Evolutionary conservation across 2,329 filamentous ascomycete species (phyloP), one percentile per base, ranked within the genome.

Genomic region (Aspergillus carbonarius): DNA sequence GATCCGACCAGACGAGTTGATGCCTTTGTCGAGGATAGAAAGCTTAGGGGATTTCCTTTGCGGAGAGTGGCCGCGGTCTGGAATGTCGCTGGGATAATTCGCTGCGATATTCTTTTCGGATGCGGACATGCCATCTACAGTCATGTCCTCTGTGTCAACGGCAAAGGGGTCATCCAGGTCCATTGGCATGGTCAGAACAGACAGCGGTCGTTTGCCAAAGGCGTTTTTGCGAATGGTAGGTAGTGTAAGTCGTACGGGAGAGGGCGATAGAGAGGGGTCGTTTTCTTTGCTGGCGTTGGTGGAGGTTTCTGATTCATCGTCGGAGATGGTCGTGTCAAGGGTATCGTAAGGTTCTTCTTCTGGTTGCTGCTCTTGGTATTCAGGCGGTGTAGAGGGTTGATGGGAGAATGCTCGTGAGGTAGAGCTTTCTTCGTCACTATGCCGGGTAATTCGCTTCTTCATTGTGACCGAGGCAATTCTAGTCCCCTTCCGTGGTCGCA

Each of bases 221-320:
- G 68, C 65, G 53, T 67, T 74, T 50, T 74, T 74, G 40, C 73
- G 68, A 12, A 73, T 70, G 48, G 68, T 74, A n/a, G 73, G 71
- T n/a, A 75, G 69, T 13, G 69, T 60, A 12, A 70, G 56, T 54
- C 69, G 73, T 10, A 75, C 67, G 2, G 76, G 75, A 3, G 70
- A 68, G 2, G 72, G 72, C 6, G 78, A 79, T 18, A 76, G 66
- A 1, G 74, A 74, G 8, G 76, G 74, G 58, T 81, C 75, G 59
- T 83, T 83, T 68, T 83, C 81, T 70, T 83, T 82, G 55, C 74
- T 76, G 50, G 71, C 72, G 46, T 72, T 73, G 7, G 66, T 60
- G 2, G 59, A 64, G 56, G 66, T 60, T 39, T 64, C 74, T 23
- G 51, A 54, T 27, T 75, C 70, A 20, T 76, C 74, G 17, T 64